phyloP scores from a whole-genome alignment of 495 filamentous ascomycete genomes.

The Aspergillus steynii region DNA sequence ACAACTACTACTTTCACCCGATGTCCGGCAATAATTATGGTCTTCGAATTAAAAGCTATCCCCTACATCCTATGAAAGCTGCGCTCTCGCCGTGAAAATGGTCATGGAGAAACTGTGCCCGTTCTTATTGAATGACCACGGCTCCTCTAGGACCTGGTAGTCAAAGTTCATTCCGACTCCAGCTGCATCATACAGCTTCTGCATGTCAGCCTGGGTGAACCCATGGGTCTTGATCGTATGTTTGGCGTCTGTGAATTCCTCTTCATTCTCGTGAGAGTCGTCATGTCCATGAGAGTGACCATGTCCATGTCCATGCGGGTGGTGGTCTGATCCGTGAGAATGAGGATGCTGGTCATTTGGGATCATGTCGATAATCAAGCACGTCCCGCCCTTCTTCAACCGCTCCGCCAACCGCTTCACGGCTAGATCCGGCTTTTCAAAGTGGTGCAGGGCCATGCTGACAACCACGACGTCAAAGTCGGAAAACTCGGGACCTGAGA shows the following conservation, averaged over 20 bases:
- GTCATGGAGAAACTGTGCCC: constrained; percentile 30
- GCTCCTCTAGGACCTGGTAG: constrained; percentile 33
- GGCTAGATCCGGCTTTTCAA: constrained; percentile 59
- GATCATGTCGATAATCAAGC: constrained; percentile 67
- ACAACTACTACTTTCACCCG: too few species aligned
- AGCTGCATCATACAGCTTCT: constrained; percentile 51
- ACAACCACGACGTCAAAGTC: constrained; percentile 66
- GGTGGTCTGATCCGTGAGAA: constrained; percentile 12
- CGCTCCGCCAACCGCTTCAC: constrained; percentile 57
- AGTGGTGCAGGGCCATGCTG: constrained; percentile 72
- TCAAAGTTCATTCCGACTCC: constrained; percentile 49
- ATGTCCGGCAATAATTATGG: neutral
- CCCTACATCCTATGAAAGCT: constrained; percentile 18
- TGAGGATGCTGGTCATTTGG: constrained; percentile 26
- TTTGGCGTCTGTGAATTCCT: constrained; percentile 32
- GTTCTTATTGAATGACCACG: constrained; percentile 28
- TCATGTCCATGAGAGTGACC: constrained; percentile 9
- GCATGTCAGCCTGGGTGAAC: constrained; percentile 54
- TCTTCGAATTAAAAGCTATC: constrained; percentile 2
- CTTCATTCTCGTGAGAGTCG: constrained; percentile 14
- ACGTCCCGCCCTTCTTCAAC: constrained; percentile 61
- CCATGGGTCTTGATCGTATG: constrained; percentile 58
- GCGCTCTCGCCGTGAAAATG: constrained; percentile 39
- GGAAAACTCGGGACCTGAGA: constrained; percentile 50
- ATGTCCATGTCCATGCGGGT: constrained; percentile 22